Evolutionary conservation across 1,284 basidiomycete species (phyloP), one percentile per base, ranked within the genome.

Genomic region (Puccinia coronata): DNA sequence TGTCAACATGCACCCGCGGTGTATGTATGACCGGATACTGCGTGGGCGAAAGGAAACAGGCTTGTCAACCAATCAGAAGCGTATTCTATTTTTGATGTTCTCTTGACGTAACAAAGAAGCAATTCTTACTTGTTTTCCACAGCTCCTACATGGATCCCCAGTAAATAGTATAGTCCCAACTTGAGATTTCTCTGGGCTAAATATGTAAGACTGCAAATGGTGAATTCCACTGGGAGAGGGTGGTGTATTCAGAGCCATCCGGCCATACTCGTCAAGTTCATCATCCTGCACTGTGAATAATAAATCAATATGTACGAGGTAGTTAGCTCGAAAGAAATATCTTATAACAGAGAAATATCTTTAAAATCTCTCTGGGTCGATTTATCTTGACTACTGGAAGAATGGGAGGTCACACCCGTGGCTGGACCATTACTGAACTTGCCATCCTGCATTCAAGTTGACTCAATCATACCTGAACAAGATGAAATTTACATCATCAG

Each of bases 391-490:
- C 14, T 14, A 5, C 23, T 18, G 20, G 5, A 20, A 67, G 36
- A 2, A 39, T 5, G 31, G 28, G 11, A 25, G n/a, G n/a, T 9
- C 8, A 31, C 14, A 70, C 2, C 9, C 23, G 39, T 49, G 36
- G 18, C n/a, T 18, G 3, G 18, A 16, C 14, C 28, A 49, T n/a
- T 25, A 69, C 77, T 79, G 65, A 79, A 79, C 78, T 63, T 80
- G 78, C 78, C 78, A 80, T 12, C 78, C 78, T 65, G 78, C 72
- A 51, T 80, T 70, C 41, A 80, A 53, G 59, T 80, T 80, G 70
- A 80, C 73, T n/a, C 69, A 70, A 53, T 80, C 70, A 63, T 72
- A 80, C 31, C 78, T 80, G 49, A 39, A 16, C 25, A 67, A 11
- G n/a, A n/a, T n/a, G n/a, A n/a, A n/a, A n/a, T n/a, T n/a, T n/a